These are phyloP conservation scores for Tetradesmus lagerheimii DNA, from an alignment of 139 green algal species.

Conservation along the genomic window DNA sequence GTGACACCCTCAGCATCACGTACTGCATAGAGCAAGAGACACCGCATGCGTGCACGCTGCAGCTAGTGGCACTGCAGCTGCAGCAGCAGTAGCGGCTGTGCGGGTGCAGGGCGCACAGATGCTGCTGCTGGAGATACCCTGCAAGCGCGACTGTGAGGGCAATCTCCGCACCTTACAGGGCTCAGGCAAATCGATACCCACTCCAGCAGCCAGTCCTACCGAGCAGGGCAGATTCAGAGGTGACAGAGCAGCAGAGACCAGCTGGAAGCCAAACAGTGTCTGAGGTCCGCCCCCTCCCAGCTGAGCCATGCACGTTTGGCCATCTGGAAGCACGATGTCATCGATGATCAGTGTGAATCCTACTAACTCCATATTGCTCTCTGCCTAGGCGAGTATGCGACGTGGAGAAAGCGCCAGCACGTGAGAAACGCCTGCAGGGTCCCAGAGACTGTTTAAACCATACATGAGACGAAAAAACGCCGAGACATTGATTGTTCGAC, in stretches of 20 bases:
- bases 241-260: constrained; percentile 40
- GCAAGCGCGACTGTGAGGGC: neutral
- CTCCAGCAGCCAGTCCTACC: constrained; percentile 61
- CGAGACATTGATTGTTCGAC: neutral
- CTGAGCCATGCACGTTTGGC: constrained; percentile 64
- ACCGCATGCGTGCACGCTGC: neutral
- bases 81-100: neutral
- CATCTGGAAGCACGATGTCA: constrained; percentile 71
- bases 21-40: too few relatives aligned
- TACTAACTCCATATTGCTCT: constrained; percentile 32
- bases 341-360: constrained; percentile 76
- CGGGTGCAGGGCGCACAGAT: too few relatives aligned
- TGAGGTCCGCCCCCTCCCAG: constrained; percentile 73
- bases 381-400: neutral
- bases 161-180: constrained; percentile 32
- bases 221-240: neutral
- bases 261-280: constrained; percentile 71
- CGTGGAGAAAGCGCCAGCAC: neutral
- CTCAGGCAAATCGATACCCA: constrained; percentile 59
- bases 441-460: neutral
- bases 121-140: neutral
- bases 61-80: neutral
- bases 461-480: neutral
- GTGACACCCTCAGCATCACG: too few relatives aligned
- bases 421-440: neutral